Percentiles rank a stretch among this genome's conserved stretches.
Conservation (phyloP, 331 rosid genomes). For the Quercus tomentella region DNA sequence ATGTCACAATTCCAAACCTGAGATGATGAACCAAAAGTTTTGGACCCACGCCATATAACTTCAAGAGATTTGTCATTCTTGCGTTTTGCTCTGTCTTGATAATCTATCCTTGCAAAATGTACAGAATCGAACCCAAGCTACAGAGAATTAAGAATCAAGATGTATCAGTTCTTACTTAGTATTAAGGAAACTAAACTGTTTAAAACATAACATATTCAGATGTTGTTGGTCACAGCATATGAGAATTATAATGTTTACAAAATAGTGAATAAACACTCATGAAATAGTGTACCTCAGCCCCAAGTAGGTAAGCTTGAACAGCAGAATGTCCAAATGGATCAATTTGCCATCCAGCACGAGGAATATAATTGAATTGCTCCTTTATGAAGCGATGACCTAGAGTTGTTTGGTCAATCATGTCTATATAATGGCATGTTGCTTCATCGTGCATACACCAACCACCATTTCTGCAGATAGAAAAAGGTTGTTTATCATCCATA, state of each 20-base stretch:
- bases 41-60: slow-evolving; percentile 92
- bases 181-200: neutral
- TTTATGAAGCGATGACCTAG: slow-evolving; percentile 72
- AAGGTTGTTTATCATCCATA: neutral
- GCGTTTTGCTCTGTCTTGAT: slow-evolving; percentile 73
- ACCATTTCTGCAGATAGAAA: slow-evolving; percentile 58
- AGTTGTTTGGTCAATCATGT: slow-evolving; percentile 95
- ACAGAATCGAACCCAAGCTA: slow-evolving; percentile 94
- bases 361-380: slow-evolving; percentile 52
- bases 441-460: slow-evolving; percentile 99
- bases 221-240: slow-evolving; percentile 23
- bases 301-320: slow-evolving; percentile 75
- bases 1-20: slow-evolving; percentile 46
- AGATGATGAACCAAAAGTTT: slow-evolving; percentile 75
- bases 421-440: slow-evolving; percentile 79
- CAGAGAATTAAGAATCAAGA: slow-evolving; percentile 6
- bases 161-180: neutral
- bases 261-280: neutral
- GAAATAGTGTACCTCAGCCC: slow-evolving; percentile 53
- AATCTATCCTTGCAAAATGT: slow-evolving; percentile 91
- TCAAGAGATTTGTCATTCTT: slow-evolving; percentile 72
- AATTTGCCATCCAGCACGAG: slow-evolving; percentile 90
- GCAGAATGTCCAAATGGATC: slow-evolving; percentile 96
- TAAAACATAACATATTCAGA: slow-evolving; percentile 40
- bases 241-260: neutral